Percentiles rank a stretch among this genome's conserved stretches.
These are phyloP conservation scores for Papiliotrema fonsecae DNA, from an alignment of 1,284 basidiomycete genomes.

Conservation along the genomic window DNA sequence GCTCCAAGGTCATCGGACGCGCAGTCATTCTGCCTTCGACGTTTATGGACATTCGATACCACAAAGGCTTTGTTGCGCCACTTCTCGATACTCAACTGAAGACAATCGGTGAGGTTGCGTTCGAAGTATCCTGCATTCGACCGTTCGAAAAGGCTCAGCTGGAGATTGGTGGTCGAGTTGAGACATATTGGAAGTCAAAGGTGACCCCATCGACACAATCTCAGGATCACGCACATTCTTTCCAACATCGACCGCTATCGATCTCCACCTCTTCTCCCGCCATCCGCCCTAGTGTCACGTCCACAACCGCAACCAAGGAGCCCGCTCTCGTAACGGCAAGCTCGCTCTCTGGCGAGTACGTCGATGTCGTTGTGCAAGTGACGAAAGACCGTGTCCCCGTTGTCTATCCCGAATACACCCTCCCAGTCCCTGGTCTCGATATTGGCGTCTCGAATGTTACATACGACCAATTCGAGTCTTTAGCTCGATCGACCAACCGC, in stretches of 20 bases:
- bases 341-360: conserved; percentile 72
- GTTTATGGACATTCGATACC: conserved; percentile 59
- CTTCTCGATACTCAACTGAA: conserved; percentile 90
- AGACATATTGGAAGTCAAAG: conserved; percentile 95
- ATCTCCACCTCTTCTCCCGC: conserved; percentile 43
- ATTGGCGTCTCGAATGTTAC: conserved; percentile 80
- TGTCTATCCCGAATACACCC: conserved; percentile 63
- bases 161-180: conserved; percentile 90
- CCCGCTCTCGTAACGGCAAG: conserved; percentile 45
- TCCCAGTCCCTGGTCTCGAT: conserved; percentile 71
- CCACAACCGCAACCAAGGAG: conserved; percentile 16
- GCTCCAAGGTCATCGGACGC: conserved; percentile 94
- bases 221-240: conserved; percentile 49
- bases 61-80: conserved; percentile 62
- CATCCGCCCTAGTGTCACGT: conserved; percentile 14
- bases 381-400: conserved; percentile 87
- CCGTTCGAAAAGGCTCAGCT: conserved; percentile 90
- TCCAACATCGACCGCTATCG: conserved; percentile 44
- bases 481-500: conserved; percentile 58
- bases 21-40: conserved; percentile 79
- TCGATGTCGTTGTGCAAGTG: conserved; percentile 83
- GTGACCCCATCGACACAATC: conserved; percentile 54
- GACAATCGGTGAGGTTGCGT: conserved; percentile 90
- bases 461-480: conserved; percentile 65
- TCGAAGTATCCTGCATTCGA: conserved; percentile 81